Conservation (phyloP, 371 early-diverging fungal genomes). For the Coemansia sp. region DNA sequence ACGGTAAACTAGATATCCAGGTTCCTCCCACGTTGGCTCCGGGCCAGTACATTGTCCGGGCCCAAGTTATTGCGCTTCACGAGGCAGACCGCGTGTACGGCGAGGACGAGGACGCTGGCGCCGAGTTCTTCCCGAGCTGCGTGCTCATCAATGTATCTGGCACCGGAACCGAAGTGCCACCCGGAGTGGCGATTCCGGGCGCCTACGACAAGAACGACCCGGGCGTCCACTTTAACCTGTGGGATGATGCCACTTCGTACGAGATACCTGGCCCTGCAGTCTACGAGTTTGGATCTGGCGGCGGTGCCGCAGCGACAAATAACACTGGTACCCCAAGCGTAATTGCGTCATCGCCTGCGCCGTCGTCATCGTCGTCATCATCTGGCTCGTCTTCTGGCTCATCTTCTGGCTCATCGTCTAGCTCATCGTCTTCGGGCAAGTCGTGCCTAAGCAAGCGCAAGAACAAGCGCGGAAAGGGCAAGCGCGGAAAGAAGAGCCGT, state of each 20-base stretch:
- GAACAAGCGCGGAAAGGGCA: neutral
- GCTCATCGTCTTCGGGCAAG: neutral
- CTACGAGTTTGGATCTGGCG: constrained; percentile 4
- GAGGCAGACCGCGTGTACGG: constrained; percentile 6
- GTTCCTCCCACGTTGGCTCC: constrained; percentile 20
- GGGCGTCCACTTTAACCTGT: constrained; percentile 14
- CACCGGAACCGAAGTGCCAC: constrained; percentile 3
- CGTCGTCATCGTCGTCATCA: neutral
- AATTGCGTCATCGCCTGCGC: neutral
- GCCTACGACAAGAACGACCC: constrained; percentile 14
- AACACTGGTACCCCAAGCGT: neutral
- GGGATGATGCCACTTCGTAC: constrained; percentile 6
- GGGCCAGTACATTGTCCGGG: constrained; percentile 27
- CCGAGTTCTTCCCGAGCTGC: constrained; percentile 23
- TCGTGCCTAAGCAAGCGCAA: neutral
- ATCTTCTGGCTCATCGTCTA: no score
- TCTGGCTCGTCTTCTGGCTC: no score
- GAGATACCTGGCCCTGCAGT: constrained; percentile 21
- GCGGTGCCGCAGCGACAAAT: neutral
- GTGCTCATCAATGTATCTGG: constrained; percentile 14
- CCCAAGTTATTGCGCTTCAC: constrained; percentile 40
- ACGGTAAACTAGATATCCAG: constrained; percentile 14
- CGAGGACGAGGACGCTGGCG: constrained; percentile 12
- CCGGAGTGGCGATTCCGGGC: constrained; percentile 20
- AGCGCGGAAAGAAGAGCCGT: neutral